These are phyloP conservation scores for Meredithiella fracta DNA, from an alignment of 2,329 filamentous ascomycete species.

Conservation along the genomic window DNA sequence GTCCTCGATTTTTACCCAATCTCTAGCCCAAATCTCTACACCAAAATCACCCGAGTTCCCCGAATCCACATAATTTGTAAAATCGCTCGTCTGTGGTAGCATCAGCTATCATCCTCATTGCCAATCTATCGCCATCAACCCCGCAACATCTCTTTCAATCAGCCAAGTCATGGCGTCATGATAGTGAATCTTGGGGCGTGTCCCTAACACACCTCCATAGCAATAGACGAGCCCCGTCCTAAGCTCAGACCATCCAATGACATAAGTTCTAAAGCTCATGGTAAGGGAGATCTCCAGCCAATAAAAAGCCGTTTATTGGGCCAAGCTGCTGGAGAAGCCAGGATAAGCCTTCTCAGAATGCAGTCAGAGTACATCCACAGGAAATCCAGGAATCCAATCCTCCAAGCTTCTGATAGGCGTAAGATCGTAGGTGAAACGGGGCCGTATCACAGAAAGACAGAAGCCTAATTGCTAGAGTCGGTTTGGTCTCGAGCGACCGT, in stretches of 20 bases:
- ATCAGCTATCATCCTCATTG: too few relatives aligned
- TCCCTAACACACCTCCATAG: not conserved
- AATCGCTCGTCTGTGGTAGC: too few relatives aligned
- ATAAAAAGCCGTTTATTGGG: constrained; percentile 1
- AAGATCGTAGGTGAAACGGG: not conserved
- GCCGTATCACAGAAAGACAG: too few relatives aligned
- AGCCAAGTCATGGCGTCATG: not conserved
- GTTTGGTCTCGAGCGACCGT: not conserved
- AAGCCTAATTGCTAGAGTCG: not conserved
- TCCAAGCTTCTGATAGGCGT: not conserved
- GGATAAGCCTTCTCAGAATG: not conserved
- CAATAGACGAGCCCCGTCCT: not conserved
- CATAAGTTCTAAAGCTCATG: not conserved
- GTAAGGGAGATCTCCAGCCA: not conserved
- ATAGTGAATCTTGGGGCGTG: not conserved
- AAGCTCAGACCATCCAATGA: not conserved
- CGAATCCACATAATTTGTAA: too few relatives aligned
- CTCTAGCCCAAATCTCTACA: too few relatives aligned
- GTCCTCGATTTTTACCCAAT: too few relatives aligned
- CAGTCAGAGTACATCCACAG: not conserved
- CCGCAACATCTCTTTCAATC: not conserved
- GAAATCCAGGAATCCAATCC: not conserved
- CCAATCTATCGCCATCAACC: not conserved
- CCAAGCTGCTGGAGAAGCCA: not conserved
- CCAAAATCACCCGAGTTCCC: too few relatives aligned